Evolutionary conservation across 768 basidiomycete species (phyloP), one percentile per base, ranked within the genome.

Genomic region (Hygrocybe coccinea): DNA sequence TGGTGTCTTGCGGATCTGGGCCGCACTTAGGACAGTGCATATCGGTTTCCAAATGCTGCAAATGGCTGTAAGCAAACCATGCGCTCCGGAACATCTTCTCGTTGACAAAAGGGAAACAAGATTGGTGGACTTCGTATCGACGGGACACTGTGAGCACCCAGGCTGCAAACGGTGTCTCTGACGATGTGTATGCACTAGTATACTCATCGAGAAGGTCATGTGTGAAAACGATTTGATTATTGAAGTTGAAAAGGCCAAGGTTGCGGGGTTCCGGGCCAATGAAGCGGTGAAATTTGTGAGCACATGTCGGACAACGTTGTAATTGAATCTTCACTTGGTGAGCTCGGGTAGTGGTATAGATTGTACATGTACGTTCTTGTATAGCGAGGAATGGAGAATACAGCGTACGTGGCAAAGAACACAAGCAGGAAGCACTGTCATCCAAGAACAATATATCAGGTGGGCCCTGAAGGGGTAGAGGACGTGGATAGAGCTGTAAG

Each of bases 11-110:
- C 2, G 69, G 71, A 33, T 45, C 39, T 0, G 62, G 60, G 1
- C 69, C 68, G 61, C 69, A 73, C 3, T 8, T 24, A 0, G 60
- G 55, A 55, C 68, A 74, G 9, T 9, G 21, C 64, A 69, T 70
- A 38, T 68, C 64, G 3, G 34, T 43, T 0, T 62, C 59, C 14
- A 70, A 59, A 8, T 22, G 25, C 35, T 61, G 66, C 2, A 71
- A 56, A 19, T 52, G 45, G 8, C 59, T 60, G 55, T 66, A 74
- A 0, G 68, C 48, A 44, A 74, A 76, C 73, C 73, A 76, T 0
- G 59, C 63, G 1, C 63, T 34, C 12, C 66, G 60, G 55, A 74
- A 58, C n/a, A 57, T 52, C n/a, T 57, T 35, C 25, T 60, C 60
- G 5, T 11, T 25, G 9, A 63, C 52, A 53, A 63, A 63, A 10